Evolutionary conservation across 768 basidiomycete species (phyloP).

Genomic region (Serpula lacrymans): DNA sequence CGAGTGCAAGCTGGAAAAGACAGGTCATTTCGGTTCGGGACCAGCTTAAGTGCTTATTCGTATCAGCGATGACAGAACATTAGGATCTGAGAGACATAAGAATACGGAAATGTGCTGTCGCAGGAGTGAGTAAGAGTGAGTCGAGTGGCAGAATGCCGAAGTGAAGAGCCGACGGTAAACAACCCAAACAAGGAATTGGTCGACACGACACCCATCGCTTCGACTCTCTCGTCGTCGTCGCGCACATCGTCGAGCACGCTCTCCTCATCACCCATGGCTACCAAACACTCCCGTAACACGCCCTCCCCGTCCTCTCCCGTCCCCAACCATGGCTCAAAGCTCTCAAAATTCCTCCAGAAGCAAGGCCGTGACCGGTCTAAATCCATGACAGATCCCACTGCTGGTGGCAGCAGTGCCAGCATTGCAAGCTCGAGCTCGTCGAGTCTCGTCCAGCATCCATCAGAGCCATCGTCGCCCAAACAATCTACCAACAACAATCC

Average conservation of each 20-base stretch:
- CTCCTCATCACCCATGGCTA: slow-evolving; percentile 47
- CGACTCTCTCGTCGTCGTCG: not conserved
- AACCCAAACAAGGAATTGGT: too few species aligned
- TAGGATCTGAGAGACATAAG: too few species aligned
- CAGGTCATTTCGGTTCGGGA: too few species aligned
- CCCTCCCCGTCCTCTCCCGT: slow-evolving; percentile 41
- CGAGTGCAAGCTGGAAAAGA: too few species aligned
- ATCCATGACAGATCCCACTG: slow-evolving; percentile 41
- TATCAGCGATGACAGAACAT: too few species aligned
- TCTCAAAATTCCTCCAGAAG: slow-evolving; percentile 69
- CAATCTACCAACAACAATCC: slow-evolving; percentile 22
- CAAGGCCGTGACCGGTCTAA: slow-evolving; percentile 58
- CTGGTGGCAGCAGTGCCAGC: slow-evolving; percentile 32
- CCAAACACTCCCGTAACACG: slow-evolving; percentile 41
- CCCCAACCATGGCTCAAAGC: slow-evolving; percentile 45
- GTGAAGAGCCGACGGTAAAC: too few species aligned
- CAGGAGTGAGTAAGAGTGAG: too few species aligned
- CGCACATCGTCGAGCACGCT: slow-evolving; percentile 2
- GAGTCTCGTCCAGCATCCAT: slow-evolving; percentile 21
- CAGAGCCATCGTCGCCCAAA: slow-evolving; percentile 26
- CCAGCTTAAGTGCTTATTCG: too few species aligned
- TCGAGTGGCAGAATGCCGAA: too few species aligned
- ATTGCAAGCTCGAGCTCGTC: slow-evolving; percentile 43
- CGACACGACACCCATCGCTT: too few species aligned
- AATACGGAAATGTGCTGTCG: too few species aligned